Conservation (phyloP, 257 asterid species). For the Cynanchum wilfordii region DNA sequence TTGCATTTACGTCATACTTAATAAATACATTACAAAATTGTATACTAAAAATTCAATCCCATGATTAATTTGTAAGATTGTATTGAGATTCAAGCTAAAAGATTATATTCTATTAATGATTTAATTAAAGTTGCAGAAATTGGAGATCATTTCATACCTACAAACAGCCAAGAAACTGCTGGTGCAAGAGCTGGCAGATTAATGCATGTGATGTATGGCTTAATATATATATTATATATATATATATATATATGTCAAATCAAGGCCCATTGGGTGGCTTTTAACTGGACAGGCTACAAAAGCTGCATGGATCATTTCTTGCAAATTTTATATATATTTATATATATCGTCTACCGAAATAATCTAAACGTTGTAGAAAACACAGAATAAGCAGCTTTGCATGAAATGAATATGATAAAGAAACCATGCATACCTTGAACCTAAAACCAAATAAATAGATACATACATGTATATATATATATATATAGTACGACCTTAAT, state of each 20-base stretch:
- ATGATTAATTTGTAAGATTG: too few relatives aligned
- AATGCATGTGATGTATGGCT: not conserved
- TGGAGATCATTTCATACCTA: not conserved
- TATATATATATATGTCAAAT: not conserved
- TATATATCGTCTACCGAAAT: not conserved
- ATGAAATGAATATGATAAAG: not conserved
- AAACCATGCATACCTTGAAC: not conserved
- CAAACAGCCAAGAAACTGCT: not conserved
- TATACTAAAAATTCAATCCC: too few relatives aligned
- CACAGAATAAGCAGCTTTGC: slow-evolving; percentile 6
- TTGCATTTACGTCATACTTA: too few relatives aligned
- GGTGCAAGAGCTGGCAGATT: not conserved
- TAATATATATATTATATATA: not conserved
- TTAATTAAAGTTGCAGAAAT: not conserved
- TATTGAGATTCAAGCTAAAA: not conserved
- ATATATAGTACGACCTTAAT: too few relatives aligned
- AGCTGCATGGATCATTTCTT: not conserved
- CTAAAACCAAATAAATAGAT: not conserved
- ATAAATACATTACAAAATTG: not conserved
- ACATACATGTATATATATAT: too few relatives aligned
- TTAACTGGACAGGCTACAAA: not conserved
- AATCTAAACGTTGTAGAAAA: not conserved
- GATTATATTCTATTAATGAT: too few relatives aligned
- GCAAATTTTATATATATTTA: not conserved
- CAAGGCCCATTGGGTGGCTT: not conserved